Percentiles rank a stretch among this genome's conserved stretches.
phyloP scores from a whole-genome alignment of 2,329 filamentous ascomycete species.

The Colletotrichum eremochloae region DNA sequence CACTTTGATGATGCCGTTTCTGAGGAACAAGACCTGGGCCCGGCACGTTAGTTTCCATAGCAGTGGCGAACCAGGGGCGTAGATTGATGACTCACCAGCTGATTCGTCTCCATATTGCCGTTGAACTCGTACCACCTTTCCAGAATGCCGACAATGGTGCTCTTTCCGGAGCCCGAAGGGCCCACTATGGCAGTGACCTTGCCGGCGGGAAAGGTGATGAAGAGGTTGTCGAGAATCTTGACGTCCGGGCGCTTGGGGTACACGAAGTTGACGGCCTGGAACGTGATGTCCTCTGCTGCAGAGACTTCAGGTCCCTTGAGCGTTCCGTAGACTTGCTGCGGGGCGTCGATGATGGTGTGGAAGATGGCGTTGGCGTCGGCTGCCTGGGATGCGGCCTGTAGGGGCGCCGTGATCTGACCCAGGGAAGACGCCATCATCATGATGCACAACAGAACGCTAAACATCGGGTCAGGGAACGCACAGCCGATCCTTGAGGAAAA shows the following conservation, averaged over 20 bases:
- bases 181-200: slow-evolving; percentile 51
- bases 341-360: slow-evolving; percentile 60
- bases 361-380: slow-evolving; percentile 54
- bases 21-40: slow-evolving; percentile 53
- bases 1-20: slow-evolving; percentile 45
- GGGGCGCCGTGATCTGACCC: slow-evolving; percentile 51
- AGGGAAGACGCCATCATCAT: slow-evolving; percentile 50
- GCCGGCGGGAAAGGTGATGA: slow-evolving; percentile 51
- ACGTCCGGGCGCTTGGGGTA: slow-evolving; percentile 54
- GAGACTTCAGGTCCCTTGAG: slow-evolving; percentile 64
- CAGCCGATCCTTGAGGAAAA: not conserved
- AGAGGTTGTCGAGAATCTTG: slow-evolving; percentile 51
- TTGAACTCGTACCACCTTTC: slow-evolving; percentile 55
- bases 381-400: slow-evolving; percentile 52
- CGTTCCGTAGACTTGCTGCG: slow-evolving; percentile 55
- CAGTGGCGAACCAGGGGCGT: slow-evolving; percentile 83
- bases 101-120: slow-evolving; percentile 32
- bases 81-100: slow-evolving; percentile 61
- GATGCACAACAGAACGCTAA: slow-evolving; percentile 44
- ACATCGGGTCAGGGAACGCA: not conserved
- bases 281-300: slow-evolving; percentile 63
- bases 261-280: slow-evolving; percentile 51
- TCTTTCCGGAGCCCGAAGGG: slow-evolving; percentile 56
- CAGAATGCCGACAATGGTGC: slow-evolving; percentile 55
- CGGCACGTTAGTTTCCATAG: slow-evolving; percentile 59